Conservation (phyloP, 2,329 filamentous ascomycete genomes). For the Fusarium sp. region DNA sequence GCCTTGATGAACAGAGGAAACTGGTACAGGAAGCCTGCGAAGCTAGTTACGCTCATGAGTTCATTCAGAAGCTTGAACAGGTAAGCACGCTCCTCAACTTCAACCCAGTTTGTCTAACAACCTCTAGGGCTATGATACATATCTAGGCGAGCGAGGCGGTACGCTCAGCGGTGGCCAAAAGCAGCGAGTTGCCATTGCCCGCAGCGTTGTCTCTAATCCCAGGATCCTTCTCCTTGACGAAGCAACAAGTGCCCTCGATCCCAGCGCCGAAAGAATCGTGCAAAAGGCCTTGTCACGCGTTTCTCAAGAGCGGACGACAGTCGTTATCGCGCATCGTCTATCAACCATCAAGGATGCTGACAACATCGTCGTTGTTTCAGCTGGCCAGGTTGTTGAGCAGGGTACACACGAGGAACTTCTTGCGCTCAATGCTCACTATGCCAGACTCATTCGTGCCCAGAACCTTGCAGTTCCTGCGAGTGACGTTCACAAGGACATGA, state of each 20-base stretch:
- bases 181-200: conserved; percentile 71
- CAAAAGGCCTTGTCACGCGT: conserved; percentile 62
- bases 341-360: conserved; percentile 43
- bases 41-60: conserved; percentile 37
- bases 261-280: conserved; percentile 56
- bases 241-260: conserved; percentile 65
- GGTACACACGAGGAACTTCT: conserved; percentile 37
- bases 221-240: conserved; percentile 71
- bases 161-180: conserved; percentile 64
- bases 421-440: conserved; percentile 18
- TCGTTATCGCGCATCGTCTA: conserved; percentile 69
- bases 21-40: conserved; percentile 32
- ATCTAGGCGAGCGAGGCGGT: conserved; percentile 37
- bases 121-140: conserved; percentile 33
- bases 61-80: conserved; percentile 32
- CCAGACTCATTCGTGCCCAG: conserved; percentile 35
- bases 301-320: conserved; percentile 65
- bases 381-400: conserved; percentile 34
- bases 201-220: conserved; percentile 69
- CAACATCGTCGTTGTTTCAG: conserved; percentile 40
- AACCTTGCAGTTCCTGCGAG: background rate
- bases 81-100: background rate
- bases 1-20: background rate
- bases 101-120: background rate
- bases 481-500: background rate